Base-by-base conservation (phyloP, 73 alveolate genomes). In the Urostyla sp. region DNA sequence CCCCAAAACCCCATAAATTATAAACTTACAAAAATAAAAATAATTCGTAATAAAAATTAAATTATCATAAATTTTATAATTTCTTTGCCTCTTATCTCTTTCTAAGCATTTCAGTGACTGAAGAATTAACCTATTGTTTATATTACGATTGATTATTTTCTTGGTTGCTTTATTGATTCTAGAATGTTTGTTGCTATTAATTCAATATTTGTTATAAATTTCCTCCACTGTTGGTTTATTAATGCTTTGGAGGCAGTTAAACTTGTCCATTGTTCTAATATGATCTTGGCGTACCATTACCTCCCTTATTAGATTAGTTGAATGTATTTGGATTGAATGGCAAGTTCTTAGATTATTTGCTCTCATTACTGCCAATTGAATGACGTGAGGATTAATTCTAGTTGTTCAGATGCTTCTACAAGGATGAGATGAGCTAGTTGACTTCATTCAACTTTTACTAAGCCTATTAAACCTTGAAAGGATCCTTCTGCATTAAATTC, bases 61-160 rank as follows among this genome's bases (percentile, higher is more conserved):
- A 40, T 16, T 40, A 10, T 40, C 52, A 40, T 10, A 40, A 11
- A 16, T 40, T 40, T 40, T 10, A 16, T 40, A 16, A 11, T 50
- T 50, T 50, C 18, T 61, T 66, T 16, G 28, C 24, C 44, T 66
- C 80, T 23, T 66, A 26, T 23, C 80, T 36, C 44, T 53, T 66
- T 44, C 80, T 66, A 7, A 66, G 80, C 80, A 66, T 66, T 26
- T 66, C 80, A 40, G 80, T 40, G 6, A 66, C 80, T 27, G 63
- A 40, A 4, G 44, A 46, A 10, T 58, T 58, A 3, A 66, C 63
- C 8, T 40, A 40, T 21, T 11, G n/a, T n/a, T n/a, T n/a, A n/a
- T n/a, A n/a, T n/a, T n/a, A n/a, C n/a, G n/a, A n/a, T n/a, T n/a
- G n/a, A n/a, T n/a, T n/a, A n/a, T n/a, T n/a, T n/a, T n/a, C n/a